A percentile compares a stretch with the other conserved stretches of the same genome.
Evolutionary conservation across 257 asterid species (phyloP).

Genomic region (Echium plantagineum): DNA sequence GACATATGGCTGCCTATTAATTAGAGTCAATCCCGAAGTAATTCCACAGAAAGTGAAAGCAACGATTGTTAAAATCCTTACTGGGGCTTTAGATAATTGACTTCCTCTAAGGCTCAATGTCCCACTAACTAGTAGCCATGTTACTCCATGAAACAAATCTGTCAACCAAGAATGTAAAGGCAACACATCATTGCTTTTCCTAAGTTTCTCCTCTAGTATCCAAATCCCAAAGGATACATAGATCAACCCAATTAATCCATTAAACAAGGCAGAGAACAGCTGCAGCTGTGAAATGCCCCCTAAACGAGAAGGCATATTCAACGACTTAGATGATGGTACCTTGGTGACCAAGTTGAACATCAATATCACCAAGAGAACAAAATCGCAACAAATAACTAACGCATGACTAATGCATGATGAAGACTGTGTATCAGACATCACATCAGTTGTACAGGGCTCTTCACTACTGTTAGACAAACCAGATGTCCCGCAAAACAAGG

Average conservation of each 20-base stretch:
- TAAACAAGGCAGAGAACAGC: constrained; percentile 41
- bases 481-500: constrained; percentile 5
- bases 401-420: constrained; percentile 55
- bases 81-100: constrained; percentile 27
- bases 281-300: constrained; percentile 32
- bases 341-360: constrained; percentile 31
- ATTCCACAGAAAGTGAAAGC: constrained; percentile 6
- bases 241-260: constrained; percentile 44
- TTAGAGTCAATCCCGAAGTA: constrained; percentile 1
- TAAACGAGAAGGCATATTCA: constrained; percentile 10
- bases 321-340: constrained; percentile 24
- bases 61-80: constrained; percentile 4
- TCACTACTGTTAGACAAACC: constrained; percentile 5
- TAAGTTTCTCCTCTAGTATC: constrained; percentile 39
- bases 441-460: constrained; percentile 27
- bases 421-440: constrained; percentile 22
- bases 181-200: constrained; percentile 13
- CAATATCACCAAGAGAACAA: constrained; percentile 38
- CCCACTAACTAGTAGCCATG: constrained; percentile 13
- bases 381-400: constrained; percentile 35
- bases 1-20: constrained; percentile 2
- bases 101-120: constrained; percentile 40
- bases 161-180: constrained; percentile 7
- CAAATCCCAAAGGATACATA: constrained; percentile 43
- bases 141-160: constrained; percentile 11